Base-by-base conservation (phyloP, 352 stramenopile genomes). In the Pythium phragmiticola region DNA sequence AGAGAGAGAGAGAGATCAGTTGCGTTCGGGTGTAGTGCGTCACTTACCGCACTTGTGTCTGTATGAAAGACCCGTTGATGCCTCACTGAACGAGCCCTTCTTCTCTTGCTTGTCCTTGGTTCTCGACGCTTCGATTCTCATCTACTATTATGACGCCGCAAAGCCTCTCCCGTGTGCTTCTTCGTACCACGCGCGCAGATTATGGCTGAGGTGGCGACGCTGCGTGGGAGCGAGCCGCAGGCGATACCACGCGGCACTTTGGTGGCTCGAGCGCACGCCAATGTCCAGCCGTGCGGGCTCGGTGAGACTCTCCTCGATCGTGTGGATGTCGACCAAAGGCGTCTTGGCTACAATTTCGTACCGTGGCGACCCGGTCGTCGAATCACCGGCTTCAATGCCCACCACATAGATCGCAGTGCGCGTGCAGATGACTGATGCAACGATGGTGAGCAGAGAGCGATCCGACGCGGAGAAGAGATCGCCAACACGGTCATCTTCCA, bases 261-360 rank as follows among this genome's bases (percentile, higher is more conserved):
- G 49, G 33, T 67, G 41, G 12, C 42, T 51, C 1, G 64, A 71
- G 45, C 78, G 74, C 7, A 92, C 62, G 8, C 77, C 81, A 21
- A 94, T 60, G 42, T 94, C 81, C 11, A 94, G 70, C 37, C 78
- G 61, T 21, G 81, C 80, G 16, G 82, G 78, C 56, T 90, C 76
- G 3, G 69, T 74, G 17, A 94, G 69, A 52, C 67, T 89, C 70
- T 94, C 82, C 60, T 94, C 81, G 30, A 94, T 74, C 9, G 76
- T 75, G 28, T 89, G 72, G 34, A 94, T 74, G 12, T 70, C 70
- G 47, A 68, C 56, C 17, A 94, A 60, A 30, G 67, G 51, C n/a
- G 70, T 77, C 55, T 69, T 76, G 12, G 65, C 61, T n/a, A 91
- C 67, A 23, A 90, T 70, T 7, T 65, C 58, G 57, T 88, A 49